phyloP scores from a whole-genome alignment of 805 yeast genomes.

The Candida ficus region DNA sequence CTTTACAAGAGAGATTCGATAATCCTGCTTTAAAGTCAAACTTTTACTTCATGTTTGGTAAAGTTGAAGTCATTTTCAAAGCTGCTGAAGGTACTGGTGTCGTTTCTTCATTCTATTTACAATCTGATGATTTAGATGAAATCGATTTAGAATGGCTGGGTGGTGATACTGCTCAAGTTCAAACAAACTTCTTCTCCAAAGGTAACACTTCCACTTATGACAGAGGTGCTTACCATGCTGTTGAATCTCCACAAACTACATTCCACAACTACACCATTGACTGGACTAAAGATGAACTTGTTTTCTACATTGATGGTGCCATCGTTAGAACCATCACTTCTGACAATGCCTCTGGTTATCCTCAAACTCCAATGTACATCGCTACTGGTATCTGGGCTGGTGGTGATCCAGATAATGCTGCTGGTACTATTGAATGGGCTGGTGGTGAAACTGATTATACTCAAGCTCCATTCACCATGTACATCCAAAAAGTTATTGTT shows the following conservation, averaged over 20 bases:
- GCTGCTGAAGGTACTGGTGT: slow-evolving; percentile 79
- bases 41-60: slow-evolving; percentile 87
- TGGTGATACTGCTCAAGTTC: slow-evolving; percentile 67
- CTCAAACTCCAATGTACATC: slow-evolving; percentile 84
- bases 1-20: slow-evolving; percentile 58
- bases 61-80: slow-evolving; percentile 63
- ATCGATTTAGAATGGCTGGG: slow-evolving; percentile 88
- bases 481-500: slow-evolving; percentile 53
- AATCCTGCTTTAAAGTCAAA: slow-evolving; percentile 75
- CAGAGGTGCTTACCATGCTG: slow-evolving; percentile 69
- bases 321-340: slow-evolving; percentile 58
- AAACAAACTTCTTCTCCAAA: slow-evolving; percentile 75
- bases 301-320: slow-evolving; percentile 71
- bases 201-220: slow-evolving; percentile 75
- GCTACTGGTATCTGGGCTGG: slow-evolving; percentile 78
- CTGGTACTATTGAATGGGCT: slow-evolving; percentile 79
- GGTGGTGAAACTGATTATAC: slow-evolving; percentile 68
- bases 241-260: slow-evolving; percentile 48
- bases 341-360: slow-evolving; percentile 63
- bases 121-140: slow-evolving; percentile 83
- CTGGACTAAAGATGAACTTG: slow-evolving; percentile 63
- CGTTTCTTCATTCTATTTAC: slow-evolving; percentile 75
- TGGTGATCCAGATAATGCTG: slow-evolving; percentile 60
- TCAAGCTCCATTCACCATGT: slow-evolving; percentile 65
- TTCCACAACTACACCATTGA: slow-evolving; percentile 80